These are phyloP conservation scores for Auricularia cornea DNA, from an alignment of 768 basidiomycete species.

Conservation along the genomic window DNA sequence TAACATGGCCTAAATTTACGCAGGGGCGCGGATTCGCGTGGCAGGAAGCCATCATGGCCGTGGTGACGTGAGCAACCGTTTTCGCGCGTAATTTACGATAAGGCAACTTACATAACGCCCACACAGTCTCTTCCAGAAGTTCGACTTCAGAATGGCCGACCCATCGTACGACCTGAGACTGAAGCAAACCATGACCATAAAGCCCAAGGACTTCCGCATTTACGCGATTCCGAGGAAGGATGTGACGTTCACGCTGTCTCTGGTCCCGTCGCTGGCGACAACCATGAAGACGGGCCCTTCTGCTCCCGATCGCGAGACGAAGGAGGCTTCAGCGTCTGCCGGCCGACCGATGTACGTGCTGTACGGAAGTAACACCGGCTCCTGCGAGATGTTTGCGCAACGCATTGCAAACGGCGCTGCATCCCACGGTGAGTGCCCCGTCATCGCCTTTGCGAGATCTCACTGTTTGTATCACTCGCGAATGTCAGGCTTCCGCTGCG, in stretches of 20 bases:
- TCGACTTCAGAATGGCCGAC: constrained; percentile 37
- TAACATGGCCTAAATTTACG: constrained; percentile 20
- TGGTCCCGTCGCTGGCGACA: not conserved
- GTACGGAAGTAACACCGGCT: constrained; percentile 42
- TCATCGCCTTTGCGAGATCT: not conserved
- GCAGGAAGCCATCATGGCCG: constrained; percentile 38
- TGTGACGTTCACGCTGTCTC: not conserved
- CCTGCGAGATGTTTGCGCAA: constrained; percentile 41
- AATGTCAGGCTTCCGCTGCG: not conserved
- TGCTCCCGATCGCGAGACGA: constrained; percentile 3
- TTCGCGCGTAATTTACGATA: too few species aligned
- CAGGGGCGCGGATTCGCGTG: constrained; percentile 38
- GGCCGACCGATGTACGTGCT: constrained; percentile 28
- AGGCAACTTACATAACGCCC: too few species aligned
- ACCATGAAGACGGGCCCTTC: not conserved
- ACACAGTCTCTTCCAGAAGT: constrained; percentile 30
- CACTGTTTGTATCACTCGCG: not conserved
- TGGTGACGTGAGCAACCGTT: constrained; percentile 18
- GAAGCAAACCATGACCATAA: constrained; percentile 32
- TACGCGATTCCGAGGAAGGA: constrained; percentile 29
- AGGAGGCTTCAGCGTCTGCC: constrained; percentile 22
- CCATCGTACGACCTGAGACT: constrained; percentile 33
- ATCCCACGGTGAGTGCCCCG: constrained; percentile 24
- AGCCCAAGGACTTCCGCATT: constrained; percentile 35
- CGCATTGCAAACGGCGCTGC: constrained; percentile 32